phyloP scores from a whole-genome alignment of 495 filamentous ascomycete genomes.

The Podospora australis region DNA sequence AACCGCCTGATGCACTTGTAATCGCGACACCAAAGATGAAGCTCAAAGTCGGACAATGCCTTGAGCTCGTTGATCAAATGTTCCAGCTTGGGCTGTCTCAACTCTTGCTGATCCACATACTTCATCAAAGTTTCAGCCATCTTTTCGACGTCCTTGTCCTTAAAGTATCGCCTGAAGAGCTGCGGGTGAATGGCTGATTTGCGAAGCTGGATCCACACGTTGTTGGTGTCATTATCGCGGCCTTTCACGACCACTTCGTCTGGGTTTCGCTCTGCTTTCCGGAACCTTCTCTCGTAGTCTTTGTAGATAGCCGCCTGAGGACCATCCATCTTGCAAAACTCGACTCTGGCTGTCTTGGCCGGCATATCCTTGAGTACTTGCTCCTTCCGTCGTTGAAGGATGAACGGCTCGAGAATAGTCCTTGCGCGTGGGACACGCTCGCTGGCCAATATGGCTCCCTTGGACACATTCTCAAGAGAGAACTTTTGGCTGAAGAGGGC shows the following conservation, averaged over 20 bases:
- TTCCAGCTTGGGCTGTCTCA: constrained; percentile 49
- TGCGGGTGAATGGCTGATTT: constrained; percentile 92
- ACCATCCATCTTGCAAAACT: constrained; percentile 69
- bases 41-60: constrained; percentile 70
- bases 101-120: constrained; percentile 34
- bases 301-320: constrained; percentile 67
- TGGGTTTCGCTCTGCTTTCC: constrained; percentile 31
- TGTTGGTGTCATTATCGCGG: constrained; percentile 46
- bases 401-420: constrained; percentile 91
- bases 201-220: constrained; percentile 84
- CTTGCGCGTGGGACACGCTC: constrained; percentile 81
- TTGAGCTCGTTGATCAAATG: constrained; percentile 68
- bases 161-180: constrained; percentile 74
- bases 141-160: constrained; percentile 61
- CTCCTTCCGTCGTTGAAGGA: constrained; percentile 86
- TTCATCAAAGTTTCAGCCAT: constrained; percentile 72
- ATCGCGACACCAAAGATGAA: constrained; percentile 69
- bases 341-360: constrained; percentile 67
- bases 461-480: constrained; percentile 65
- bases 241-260: too few species aligned
- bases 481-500: constrained; percentile 87
- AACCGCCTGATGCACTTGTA: constrained; percentile 66
- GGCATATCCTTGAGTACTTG: constrained; percentile 88
- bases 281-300: constrained; percentile 33
- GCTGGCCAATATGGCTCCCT: constrained; percentile 69